These are phyloP conservation scores for Orbilia javanica DNA, from an alignment of 2,329 filamentous ascomycete species.

Conservation along the genomic window DNA sequence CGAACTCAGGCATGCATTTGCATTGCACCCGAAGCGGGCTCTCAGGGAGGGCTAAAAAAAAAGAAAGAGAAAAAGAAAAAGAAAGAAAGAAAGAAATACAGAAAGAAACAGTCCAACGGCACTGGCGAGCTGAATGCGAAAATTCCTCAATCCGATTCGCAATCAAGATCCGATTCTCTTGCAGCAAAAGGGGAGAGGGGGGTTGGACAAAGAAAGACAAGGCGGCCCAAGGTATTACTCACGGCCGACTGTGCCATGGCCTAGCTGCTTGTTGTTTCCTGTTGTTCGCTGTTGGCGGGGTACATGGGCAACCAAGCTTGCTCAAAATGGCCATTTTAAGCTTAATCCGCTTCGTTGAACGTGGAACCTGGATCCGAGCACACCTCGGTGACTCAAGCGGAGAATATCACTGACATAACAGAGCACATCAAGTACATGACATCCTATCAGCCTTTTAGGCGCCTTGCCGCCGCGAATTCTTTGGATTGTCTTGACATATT, in stretches of 20 bases:
- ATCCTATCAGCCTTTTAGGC: conserved; percentile 43
- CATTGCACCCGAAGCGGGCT: not conserved
- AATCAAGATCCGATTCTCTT: conserved; percentile 13
- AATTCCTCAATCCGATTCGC: not conserved
- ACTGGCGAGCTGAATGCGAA: not conserved
- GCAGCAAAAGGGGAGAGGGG: not conserved
- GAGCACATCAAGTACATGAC: not conserved
- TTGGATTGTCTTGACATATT: not conserved
- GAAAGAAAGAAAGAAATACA: too few relatives aligned
- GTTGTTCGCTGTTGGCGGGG: conserved; percentile 25
- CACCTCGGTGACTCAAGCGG: conserved; percentile 33
- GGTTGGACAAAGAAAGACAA: conserved; percentile 6
- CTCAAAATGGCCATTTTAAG: conserved; percentile 36
- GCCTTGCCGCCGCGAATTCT: conserved; percentile 38
- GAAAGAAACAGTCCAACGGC: not conserved
- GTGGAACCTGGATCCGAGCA: conserved; percentile 29
- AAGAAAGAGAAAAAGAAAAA: too few relatives aligned
- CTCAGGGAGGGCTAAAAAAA: too few relatives aligned
- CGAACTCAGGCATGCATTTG: not conserved
- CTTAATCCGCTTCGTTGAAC: conserved; percentile 17
- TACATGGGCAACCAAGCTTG: conserved; percentile 11
- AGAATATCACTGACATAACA: not conserved
- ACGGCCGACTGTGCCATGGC: not conserved
- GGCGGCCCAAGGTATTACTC: conserved; percentile 33
- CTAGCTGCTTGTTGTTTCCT: conserved; percentile 12